phyloP scores from a whole-genome alignment of 345 rosid species.

The Excoecaria agallocha region DNA sequence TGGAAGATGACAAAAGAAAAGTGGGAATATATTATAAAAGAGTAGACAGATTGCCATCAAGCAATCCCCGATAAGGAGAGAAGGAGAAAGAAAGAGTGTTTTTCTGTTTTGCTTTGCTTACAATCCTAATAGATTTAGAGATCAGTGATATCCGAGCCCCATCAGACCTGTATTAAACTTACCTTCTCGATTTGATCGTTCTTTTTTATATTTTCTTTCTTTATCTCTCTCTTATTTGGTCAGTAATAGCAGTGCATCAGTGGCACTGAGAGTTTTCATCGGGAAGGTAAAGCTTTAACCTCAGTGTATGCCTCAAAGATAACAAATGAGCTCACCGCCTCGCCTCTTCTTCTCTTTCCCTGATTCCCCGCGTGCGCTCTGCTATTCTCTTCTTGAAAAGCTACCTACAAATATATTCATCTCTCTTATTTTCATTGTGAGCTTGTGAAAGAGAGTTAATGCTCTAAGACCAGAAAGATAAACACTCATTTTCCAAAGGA shows the following conservation, averaged over 20 bases:
- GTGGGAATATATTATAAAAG: conserved; percentile 21
- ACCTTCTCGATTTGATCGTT: conserved; percentile 62
- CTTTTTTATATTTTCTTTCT: conserved; percentile 24
- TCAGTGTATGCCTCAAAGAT: conserved; percentile 16
- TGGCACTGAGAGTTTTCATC: conserved; percentile 61
- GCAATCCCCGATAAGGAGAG: neutral
- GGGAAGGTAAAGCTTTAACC: conserved; percentile 69
- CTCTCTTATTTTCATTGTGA: neutral
- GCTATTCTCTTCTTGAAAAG: conserved; percentile 13
- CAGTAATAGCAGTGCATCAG: conserved; percentile 69
- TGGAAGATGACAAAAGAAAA: conserved; percentile 14
- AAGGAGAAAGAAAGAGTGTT: neutral
- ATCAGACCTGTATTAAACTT: neutral
- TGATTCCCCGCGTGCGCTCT: conserved; percentile 32
- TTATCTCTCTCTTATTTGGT: conserved; percentile 35
- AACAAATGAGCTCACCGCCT: neutral
- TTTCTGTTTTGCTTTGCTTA: neutral
- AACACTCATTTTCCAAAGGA: conserved; percentile 43
- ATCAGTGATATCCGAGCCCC: conserved; percentile 16
- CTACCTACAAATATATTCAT: neutral
- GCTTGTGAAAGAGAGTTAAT: neutral
- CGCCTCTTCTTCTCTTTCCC: neutral
- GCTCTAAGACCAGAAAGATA: conserved; percentile 21
- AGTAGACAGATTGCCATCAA: conserved; percentile 21
- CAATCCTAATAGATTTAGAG: neutral